phyloP scores from a whole-genome alignment of 2,329 filamentous ascomycete species.

The Cordyceps farinosa region DNA sequence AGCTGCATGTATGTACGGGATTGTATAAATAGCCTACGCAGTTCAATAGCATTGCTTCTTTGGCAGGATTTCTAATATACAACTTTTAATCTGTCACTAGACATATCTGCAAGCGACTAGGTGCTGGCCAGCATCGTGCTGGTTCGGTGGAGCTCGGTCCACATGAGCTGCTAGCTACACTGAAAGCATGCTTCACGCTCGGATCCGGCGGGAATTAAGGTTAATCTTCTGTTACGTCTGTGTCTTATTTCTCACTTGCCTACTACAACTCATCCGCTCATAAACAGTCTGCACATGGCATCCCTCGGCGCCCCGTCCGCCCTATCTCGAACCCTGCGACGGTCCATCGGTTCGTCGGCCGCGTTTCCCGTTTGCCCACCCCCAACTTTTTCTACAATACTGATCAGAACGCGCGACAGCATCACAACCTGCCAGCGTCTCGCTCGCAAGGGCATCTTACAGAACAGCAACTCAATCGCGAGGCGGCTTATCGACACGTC shows the following conservation, averaged over 20 bases:
- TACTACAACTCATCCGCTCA: background rate
- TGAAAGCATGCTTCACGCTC: background rate
- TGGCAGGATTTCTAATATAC: background rate
- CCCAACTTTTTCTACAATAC: background rate
- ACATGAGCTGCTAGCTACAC: background rate
- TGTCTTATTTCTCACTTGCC: background rate
- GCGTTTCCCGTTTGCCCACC: background rate
- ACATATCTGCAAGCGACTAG: background rate
- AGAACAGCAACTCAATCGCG: background rate
- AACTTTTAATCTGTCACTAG: background rate
- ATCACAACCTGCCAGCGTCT: background rate
- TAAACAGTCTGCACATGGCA: background rate
- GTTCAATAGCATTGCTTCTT: background rate
- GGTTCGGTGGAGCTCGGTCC: conserved; percentile 4
- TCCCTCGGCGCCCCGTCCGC: background rate
- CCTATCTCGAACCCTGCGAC: conserved; percentile 4
- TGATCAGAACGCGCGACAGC: background rate
- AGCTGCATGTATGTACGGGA: background rate
- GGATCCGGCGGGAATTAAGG: background rate
- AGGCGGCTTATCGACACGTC: background rate
- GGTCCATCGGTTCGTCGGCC: conserved; percentile 13
- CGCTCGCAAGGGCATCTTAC: too few species aligned
- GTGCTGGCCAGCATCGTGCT: background rate
- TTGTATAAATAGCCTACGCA: background rate
- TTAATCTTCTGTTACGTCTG: background rate